Percentiles rank a stretch among this genome's conserved stretches.
phyloP scores from a whole-genome alignment of 306 rosid species.

The Dicorynia guianensis region DNA sequence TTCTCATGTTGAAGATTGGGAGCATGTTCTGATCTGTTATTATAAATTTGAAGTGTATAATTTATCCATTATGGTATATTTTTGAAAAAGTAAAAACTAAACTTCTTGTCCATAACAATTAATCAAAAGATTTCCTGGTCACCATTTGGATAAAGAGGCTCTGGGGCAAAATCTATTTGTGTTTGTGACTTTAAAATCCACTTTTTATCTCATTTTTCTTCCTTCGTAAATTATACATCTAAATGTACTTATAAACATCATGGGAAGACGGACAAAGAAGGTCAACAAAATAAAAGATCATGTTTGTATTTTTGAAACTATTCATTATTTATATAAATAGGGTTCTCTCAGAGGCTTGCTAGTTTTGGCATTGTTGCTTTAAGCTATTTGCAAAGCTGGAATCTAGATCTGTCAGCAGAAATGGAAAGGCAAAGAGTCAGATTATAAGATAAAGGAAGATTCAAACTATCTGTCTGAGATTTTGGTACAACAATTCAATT shows the following conservation, averaged over 20 bases:
- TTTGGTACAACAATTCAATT: not conserved
- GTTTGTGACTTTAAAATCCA: too few species aligned
- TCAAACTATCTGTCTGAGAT: slow-evolving; percentile 9
- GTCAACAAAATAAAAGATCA: not conserved
- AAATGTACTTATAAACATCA: not conserved
- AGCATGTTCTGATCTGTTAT: slow-evolving; percentile 12
- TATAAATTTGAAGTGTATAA: not conserved
- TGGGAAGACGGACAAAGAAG: slow-evolving; percentile 1
- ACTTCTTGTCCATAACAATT: not conserved
- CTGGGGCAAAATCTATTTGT: not conserved
- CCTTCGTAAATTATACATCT: not conserved
- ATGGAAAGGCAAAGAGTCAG: not conserved
- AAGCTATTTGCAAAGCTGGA: not conserved
- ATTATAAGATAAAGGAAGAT: not conserved
- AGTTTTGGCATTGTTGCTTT: not conserved
- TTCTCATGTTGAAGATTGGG: slow-evolving; percentile 16
- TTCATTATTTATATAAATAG: not conserved
- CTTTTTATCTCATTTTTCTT: not conserved
- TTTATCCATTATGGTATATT: too few species aligned
- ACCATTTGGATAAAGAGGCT: slow-evolving; percentile 12
- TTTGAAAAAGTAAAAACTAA: not conserved
- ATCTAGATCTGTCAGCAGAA: not conserved
- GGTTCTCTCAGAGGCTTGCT: not conserved
- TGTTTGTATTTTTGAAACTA: not conserved
- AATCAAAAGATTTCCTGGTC: not conserved